Percentiles rank a stretch among this genome's conserved stretches.
phyloP scores from a whole-genome alignment of 1,139 yeast species.

The Pichia sp. region DNA sequence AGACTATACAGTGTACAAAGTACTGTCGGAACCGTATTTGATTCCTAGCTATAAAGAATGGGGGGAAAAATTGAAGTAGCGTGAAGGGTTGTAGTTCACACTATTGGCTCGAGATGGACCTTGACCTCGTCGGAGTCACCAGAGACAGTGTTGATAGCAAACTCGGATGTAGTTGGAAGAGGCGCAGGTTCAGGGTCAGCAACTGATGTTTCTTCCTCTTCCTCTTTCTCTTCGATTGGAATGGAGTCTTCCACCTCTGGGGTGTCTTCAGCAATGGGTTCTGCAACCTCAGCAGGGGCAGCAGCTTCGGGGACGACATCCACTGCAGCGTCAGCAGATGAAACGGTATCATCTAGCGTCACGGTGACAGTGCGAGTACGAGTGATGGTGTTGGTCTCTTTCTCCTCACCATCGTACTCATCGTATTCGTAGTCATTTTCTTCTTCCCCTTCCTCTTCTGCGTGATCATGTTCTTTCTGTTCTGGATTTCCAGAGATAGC shows the following conservation, averaged over 20 bases:
- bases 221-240: constrained; percentile 20
- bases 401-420: constrained; percentile 13
- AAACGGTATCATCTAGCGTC: neutral
- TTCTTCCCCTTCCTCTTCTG: neutral
- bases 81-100: neutral
- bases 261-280: no score
- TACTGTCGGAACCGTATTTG: neutral
- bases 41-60: neutral
- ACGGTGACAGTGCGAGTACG: constrained; percentile 3
- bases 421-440: constrained; percentile 2
- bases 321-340: constrained; percentile 4
- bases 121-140: constrained; percentile 6
- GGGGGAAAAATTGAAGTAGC: neutral
- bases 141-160: constrained; percentile 1
- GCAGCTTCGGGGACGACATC: constrained; percentile 2
- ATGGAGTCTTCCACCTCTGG: constrained; percentile 25
- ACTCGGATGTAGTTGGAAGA: constrained; percentile 2
- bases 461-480: neutral
- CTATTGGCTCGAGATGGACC: constrained; percentile 3
- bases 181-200: neutral
- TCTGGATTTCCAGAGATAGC: constrained; percentile 1
- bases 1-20: neutral
- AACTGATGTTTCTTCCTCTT: constrained; percentile 14
- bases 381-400: constrained; percentile 9
- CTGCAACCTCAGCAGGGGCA: neutral